Conservation (phyloP, 352 stramenopile species). For the Phytophthora hybrid region DNA sequence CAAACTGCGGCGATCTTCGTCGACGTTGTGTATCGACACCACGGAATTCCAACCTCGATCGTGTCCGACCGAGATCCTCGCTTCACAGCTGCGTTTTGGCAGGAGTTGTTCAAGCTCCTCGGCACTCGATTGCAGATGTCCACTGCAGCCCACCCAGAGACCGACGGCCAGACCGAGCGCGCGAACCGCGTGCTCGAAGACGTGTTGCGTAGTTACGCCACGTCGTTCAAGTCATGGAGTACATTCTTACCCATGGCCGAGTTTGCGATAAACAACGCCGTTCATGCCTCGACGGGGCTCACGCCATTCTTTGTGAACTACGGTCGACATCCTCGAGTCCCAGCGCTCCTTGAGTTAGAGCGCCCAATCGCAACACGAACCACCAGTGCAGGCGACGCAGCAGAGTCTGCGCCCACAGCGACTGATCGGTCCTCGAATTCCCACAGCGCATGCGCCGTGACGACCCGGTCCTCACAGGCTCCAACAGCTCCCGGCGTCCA, state of each 20-base stretch:
- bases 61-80: background rate
- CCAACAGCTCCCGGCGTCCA: too few species aligned
- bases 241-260: background rate
- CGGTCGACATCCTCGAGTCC: background rate
- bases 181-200: background rate
- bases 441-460: too few species aligned
- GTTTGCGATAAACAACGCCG: background rate
- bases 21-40: too few species aligned
- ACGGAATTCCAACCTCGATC: too few species aligned
- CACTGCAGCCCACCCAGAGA: background rate
- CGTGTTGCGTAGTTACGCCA: background rate
- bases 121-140: background rate
- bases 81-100: background rate
- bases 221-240: background rate
- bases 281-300: background rate
- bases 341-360: background rate
- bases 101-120: background rate
- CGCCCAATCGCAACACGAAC: too few species aligned
- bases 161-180: background rate
- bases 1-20: too few species aligned
- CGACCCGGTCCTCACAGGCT: too few species aligned
- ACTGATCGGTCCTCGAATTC: too few species aligned
- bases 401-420: too few species aligned
- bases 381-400: too few species aligned
- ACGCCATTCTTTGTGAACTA: background rate